Percentiles rank a stretch among this genome's conserved stretches.
These are phyloP conservation scores for Ascoidea rubescens DNA, from an alignment of 805 yeast species.

Conservation along the genomic window DNA sequence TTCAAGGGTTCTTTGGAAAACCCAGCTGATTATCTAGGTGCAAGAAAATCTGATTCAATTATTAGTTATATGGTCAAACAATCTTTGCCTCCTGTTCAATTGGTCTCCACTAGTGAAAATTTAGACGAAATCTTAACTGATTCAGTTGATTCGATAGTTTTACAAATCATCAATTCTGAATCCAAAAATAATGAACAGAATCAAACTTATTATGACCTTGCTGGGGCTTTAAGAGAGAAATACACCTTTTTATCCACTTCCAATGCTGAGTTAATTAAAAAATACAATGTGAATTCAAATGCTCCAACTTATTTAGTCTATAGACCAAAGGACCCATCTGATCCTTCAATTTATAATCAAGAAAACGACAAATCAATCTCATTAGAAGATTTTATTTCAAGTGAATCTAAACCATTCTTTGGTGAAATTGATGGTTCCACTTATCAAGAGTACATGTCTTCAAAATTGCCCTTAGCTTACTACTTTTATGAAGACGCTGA, in stretches of 20 bases:
- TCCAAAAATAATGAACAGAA: constrained; percentile 18
- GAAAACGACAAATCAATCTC: constrained; percentile 15
- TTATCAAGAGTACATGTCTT: constrained; percentile 57
- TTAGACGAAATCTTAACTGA: constrained; percentile 29
- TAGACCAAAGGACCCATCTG: constrained; percentile 19
- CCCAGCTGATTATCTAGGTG: constrained; percentile 65
- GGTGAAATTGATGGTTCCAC: constrained; percentile 80
- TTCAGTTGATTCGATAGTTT: constrained; percentile 36
- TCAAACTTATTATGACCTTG: constrained; percentile 19
- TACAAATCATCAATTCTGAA: constrained; percentile 30
- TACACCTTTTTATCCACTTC: constrained; percentile 18
- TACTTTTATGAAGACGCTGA: constrained; percentile 65
- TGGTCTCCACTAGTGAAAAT: constrained; percentile 30
- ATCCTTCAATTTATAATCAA: constrained; percentile 15
- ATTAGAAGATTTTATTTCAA: constrained; percentile 34
- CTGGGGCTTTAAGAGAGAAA: constrained; percentile 30
- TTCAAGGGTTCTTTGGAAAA: constrained; percentile 38
- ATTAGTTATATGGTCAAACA: constrained; percentile 68
- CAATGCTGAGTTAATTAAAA: constrained; percentile 25
- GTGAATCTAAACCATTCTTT: constrained; percentile 67
- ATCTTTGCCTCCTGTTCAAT: constrained; percentile 61
- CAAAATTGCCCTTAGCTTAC: constrained; percentile 74
- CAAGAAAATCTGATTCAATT: constrained; percentile 71
- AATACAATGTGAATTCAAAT: constrained; percentile 19
- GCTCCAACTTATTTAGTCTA: constrained; percentile 35